These are phyloP conservation scores for Pisolithus sp. DNA, from an alignment of 768 basidiomycete species.

Conservation along the genomic window DNA sequence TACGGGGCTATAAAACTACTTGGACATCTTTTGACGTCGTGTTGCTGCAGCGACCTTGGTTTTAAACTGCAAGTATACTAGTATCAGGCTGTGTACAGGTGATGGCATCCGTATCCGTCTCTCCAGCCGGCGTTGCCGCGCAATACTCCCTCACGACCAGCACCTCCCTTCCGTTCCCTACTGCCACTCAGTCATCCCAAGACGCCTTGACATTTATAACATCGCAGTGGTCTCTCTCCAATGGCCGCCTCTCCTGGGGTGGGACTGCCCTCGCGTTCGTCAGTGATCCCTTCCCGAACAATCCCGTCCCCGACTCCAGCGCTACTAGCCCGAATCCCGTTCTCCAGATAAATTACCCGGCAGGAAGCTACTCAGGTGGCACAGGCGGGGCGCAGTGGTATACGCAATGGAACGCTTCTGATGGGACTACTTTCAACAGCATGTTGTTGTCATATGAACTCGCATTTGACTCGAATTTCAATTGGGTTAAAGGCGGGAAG, in stretches of 20 bases:
- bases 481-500: conserved; percentile 73
- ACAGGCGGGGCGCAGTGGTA: conserved; percentile 65
- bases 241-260: conserved; percentile 55
- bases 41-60: no score
- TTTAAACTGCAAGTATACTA: background rate
- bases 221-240: conserved; percentile 55
- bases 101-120: conserved; percentile 1
- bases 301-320: conserved; percentile 31
- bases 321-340: conserved; percentile 28
- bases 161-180: conserved; percentile 60
- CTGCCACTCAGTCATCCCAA: conserved; percentile 45
- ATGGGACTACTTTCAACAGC: conserved; percentile 49
- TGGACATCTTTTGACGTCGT: background rate
- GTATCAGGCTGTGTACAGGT: background rate
- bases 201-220: conserved; percentile 47
- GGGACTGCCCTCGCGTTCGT: conserved; percentile 55
- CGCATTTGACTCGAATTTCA: conserved; percentile 57
- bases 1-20: no score
- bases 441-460: conserved; percentile 74
- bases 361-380: conserved; percentile 50
- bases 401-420: conserved; percentile 59
- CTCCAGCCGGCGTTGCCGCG: conserved; percentile 34
- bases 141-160: conserved; percentile 52
- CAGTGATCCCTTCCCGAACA: conserved; percentile 56
- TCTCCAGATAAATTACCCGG: conserved; percentile 59